These are phyloP conservation scores for Coelastrella sp. DNA, from an alignment of 139 green algal genomes.

Conservation along the genomic window DNA sequence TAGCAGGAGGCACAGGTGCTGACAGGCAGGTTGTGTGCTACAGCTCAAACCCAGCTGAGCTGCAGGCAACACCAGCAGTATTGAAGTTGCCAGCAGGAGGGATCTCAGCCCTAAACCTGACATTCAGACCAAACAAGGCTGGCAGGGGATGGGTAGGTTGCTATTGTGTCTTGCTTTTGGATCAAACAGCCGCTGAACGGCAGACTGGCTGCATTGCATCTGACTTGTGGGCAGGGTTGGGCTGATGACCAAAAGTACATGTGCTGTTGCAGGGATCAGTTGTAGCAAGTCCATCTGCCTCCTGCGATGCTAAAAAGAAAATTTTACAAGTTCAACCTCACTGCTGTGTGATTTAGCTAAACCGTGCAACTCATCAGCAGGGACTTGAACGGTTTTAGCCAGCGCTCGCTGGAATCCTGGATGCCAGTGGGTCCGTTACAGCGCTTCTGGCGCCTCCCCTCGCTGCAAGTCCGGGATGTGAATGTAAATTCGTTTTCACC, in stretches of 20 bases:
- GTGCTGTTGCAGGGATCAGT: too few relatives aligned
- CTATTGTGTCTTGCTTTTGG: not conserved
- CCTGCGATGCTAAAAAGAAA: too few relatives aligned
- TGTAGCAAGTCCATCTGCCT: too few relatives aligned
- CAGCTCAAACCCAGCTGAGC: slow-evolving; percentile 70
- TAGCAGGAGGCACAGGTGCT: slow-evolving; percentile 58
- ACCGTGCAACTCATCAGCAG: too few relatives aligned
- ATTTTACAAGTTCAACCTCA: too few relatives aligned
- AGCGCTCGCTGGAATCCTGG: too few relatives aligned
- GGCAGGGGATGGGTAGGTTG: slow-evolving; percentile 8
- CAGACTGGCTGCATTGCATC: too few relatives aligned
- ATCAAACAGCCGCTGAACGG: too few relatives aligned
- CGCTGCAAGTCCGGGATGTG: not conserved
- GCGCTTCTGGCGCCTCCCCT: not conserved
- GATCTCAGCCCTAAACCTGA: not conserved
- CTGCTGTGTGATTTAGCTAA: too few relatives aligned
- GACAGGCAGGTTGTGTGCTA: slow-evolving; percentile 63
- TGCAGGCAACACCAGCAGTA: slow-evolving; percentile 53
- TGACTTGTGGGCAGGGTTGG: too few relatives aligned
- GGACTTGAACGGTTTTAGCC: too few relatives aligned
- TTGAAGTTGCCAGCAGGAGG: slow-evolving; percentile 15
- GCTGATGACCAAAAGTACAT: too few relatives aligned
- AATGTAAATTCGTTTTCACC: not conserved
- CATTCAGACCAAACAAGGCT: not conserved
- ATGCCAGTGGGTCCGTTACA: not conserved